Base-by-base conservation (phyloP, 1,284 basidiomycete genomes). In the Ustilago hordei region DNA sequence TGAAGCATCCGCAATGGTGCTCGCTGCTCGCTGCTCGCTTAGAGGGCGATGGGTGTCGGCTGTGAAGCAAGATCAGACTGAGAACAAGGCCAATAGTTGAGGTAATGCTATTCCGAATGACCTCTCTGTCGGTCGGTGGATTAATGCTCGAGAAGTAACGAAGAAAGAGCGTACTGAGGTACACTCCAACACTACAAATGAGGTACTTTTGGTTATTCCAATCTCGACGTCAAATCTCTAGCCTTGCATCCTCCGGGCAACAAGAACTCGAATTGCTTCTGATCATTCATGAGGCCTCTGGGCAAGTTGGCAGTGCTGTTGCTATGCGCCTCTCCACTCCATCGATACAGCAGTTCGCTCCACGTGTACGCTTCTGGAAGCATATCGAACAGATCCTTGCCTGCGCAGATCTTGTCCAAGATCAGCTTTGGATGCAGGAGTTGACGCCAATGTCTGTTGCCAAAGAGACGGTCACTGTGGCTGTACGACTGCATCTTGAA, bases 401-500 rank as follows among this genome's bases (percentile, higher is more conserved):
- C 91, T 47, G 85, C 84, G 79, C 91, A 92, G 57, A 92, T 90
- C 9, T 88, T 89, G 41, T 89, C 83, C 78, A 91, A 90, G 47
- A 92, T 91, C 55, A 88, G 84, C 35, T 86, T 82, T 0, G 89
- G 89, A 23, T 89, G 86, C 35, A 91, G 87, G 2, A 91, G 86
- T 17, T 88, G 85, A 39, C 55, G 60, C 65, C 64, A 73, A n/a
- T 75, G 60, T 11, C 87, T 80, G n/a, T 89, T 90, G 36, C 89
- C 78, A 15, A 84, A 90, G 28, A 92, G 89, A 34, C 91, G 89
- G 72, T 92, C 91, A 23, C 89, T 88, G 86, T 92, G 91, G 7
- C 90, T 91, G 84, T 90, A 91, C 1, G 90, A 68, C 89, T 80
- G 72, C 90, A 91, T 91, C 86, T 91, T 91, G 79, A 89, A 87